Conservation (phyloP, 1,284 basidiomycete genomes). For the Leccinum subfulvum region DNA sequence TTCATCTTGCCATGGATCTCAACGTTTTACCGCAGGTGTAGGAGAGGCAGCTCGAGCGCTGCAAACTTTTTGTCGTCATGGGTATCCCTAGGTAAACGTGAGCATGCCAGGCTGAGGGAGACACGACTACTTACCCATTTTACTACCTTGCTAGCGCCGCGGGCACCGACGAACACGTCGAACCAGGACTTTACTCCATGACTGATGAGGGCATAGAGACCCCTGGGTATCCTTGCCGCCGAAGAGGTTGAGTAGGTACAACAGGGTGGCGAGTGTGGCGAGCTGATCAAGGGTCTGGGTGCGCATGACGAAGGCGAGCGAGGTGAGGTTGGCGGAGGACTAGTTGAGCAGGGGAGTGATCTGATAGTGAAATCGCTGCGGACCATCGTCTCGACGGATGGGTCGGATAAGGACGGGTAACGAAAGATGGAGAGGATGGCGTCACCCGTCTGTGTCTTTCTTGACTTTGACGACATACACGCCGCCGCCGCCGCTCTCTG, state of each 20-base stretch:
- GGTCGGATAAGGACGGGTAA: slow-evolving; percentile 14
- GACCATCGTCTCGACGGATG: slow-evolving; percentile 48
- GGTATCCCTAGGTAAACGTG: slow-evolving; percentile 42
- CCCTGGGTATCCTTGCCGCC: no score
- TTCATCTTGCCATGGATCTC: slow-evolving; percentile 16
- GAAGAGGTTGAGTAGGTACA: no score
- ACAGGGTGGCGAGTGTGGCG: no score
- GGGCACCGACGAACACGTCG: slow-evolving; percentile 87
- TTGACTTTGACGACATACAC: slow-evolving; percentile 78
- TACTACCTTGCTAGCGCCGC: slow-evolving; percentile 74
- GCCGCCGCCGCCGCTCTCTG: slow-evolving; percentile 61
- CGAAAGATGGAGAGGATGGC: slow-evolving; percentile 10
- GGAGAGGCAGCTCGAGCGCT: neutral
- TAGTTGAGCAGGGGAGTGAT: no score
- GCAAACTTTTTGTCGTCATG: neutral
- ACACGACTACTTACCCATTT: slow-evolving; percentile 66
- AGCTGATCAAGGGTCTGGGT: no score
- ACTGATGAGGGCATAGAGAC: no score
- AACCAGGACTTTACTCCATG: slow-evolving; percentile 95
- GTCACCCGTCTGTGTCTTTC: slow-evolving; percentile 67
- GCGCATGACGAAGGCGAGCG: no score
- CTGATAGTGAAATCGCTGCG: slow-evolving; percentile 61
- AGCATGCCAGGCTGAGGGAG: slow-evolving; percentile 1
- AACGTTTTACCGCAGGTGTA: neutral
- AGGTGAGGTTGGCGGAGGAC: no score